A percentile compares a stretch with the other conserved stretches of the same genome.
Conservation (phyloP, 2,329 filamentous ascomycete genomes). For the Fusarium sp. region DNA sequence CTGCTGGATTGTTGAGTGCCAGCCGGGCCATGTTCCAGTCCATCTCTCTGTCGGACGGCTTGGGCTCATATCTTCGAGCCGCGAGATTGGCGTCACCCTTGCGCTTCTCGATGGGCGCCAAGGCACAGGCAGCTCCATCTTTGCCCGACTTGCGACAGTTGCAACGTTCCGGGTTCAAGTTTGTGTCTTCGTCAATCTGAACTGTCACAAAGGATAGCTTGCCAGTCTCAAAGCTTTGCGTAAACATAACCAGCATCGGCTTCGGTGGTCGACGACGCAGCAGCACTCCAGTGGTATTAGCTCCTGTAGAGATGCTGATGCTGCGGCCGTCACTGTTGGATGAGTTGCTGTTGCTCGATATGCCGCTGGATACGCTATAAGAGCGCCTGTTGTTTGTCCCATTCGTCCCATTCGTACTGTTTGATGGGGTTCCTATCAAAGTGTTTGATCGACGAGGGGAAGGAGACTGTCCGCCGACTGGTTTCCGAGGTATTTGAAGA, state of each 20-base stretch:
- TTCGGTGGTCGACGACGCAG: slow-evolving; percentile 47
- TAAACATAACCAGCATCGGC: slow-evolving; percentile 51
- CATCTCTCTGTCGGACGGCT: slow-evolving; percentile 13
- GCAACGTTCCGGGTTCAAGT: slow-evolving; percentile 50
- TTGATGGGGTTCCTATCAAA: slow-evolving; percentile 11
- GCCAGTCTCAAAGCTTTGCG: slow-evolving; percentile 35
- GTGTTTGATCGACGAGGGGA: slow-evolving; percentile 32
- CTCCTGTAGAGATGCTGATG: slow-evolving; percentile 41
- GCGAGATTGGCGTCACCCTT: slow-evolving; percentile 42
- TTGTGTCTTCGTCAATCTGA: slow-evolving; percentile 48
- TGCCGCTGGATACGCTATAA: slow-evolving; percentile 36
- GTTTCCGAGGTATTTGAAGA: slow-evolving; percentile 25
- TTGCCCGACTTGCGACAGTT: slow-evolving; percentile 46
- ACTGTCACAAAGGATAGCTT: slow-evolving; percentile 46
- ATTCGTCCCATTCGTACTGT: slow-evolving; percentile 13
- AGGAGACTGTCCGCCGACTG: slow-evolving; percentile 32
- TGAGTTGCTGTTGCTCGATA: slow-evolving; percentile 42
- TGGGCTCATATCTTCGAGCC: slow-evolving; percentile 45
- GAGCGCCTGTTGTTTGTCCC: slow-evolving; percentile 29
- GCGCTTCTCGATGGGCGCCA: slow-evolving; percentile 44
- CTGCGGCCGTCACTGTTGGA: slow-evolving; percentile 41
- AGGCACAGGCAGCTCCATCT: slow-evolving; percentile 39
- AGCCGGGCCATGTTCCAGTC: slow-evolving; percentile 49
- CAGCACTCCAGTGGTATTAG: slow-evolving; percentile 42
- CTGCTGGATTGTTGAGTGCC: slow-evolving; percentile 43